These are phyloP conservation scores for Gymnopilus junonius DNA, from an alignment of 768 basidiomycete genomes.

Conservation along the genomic window DNA sequence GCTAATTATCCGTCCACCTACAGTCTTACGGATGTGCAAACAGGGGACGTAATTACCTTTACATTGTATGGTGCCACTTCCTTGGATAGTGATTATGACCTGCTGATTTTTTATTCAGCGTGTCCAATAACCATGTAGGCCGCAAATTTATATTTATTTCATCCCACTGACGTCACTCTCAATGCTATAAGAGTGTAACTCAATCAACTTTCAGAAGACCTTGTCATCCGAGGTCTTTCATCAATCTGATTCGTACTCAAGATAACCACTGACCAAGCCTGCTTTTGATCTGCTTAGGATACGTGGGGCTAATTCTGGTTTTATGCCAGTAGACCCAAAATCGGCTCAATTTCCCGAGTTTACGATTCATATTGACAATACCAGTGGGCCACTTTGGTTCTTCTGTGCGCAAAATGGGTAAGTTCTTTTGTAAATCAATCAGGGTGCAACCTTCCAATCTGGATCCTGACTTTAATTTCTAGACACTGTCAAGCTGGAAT, in stretches of 20 bases:
- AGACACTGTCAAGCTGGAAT: slow-evolving; percentile 56
- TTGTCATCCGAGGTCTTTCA: slow-evolving; percentile 33
- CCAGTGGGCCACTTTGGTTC: slow-evolving; percentile 54
- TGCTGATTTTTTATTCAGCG: background rate
- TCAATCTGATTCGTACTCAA: background rate
- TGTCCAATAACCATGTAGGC: slow-evolving; percentile 25
- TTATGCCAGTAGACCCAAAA: slow-evolving; percentile 39
- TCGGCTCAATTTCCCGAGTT: slow-evolving; percentile 40
- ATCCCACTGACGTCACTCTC: background rate
- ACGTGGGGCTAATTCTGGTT: slow-evolving; percentile 50
- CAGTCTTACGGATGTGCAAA: slow-evolving; percentile 36
- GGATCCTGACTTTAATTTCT: background rate
- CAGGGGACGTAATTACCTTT: slow-evolving; percentile 49
- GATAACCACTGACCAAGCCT: background rate
- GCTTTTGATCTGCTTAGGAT: slow-evolving; percentile 14
- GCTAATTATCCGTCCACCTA: slow-evolving; percentile 1
- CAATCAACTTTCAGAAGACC: slow-evolving; percentile 44
- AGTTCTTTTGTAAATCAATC: slow-evolving; percentile 4
- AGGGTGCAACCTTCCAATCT: background rate
- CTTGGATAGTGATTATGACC: background rate
- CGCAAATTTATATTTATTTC: background rate
- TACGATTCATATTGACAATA: slow-evolving; percentile 38
- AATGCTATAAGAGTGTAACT: slow-evolving; percentile 20
- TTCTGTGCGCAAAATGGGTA: slow-evolving; percentile 48
- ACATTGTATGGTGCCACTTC: slow-evolving; percentile 36